Conservation (phyloP, 805 yeast species). For the Candida germanica region DNA sequence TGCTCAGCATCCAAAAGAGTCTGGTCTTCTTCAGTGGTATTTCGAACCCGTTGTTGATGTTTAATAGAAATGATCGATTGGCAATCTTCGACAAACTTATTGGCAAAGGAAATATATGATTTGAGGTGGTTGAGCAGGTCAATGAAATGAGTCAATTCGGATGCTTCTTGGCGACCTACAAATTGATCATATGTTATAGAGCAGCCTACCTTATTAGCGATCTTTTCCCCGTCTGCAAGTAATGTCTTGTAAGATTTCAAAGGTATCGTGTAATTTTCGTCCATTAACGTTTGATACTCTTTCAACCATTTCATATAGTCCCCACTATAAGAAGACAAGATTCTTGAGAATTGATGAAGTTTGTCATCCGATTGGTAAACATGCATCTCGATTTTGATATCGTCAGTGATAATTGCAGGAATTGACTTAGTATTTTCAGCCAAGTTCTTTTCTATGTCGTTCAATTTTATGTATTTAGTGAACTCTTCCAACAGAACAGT, state of each 20-base stretch:
- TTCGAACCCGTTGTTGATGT: constrained; percentile 48
- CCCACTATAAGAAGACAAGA: constrained; percentile 7
- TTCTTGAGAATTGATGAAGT: constrained; percentile 34
- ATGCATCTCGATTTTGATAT: constrained; percentile 41
- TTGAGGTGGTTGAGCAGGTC: constrained; percentile 27
- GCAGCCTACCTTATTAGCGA: constrained; percentile 15
- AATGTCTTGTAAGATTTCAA: constrained; percentile 43
- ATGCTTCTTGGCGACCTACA: not conserved
- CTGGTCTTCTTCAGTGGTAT: constrained; percentile 16
- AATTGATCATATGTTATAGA: constrained; percentile 1
- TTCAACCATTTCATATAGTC: constrained; percentile 49
- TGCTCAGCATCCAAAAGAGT: constrained; percentile 5
- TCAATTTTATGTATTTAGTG: constrained; percentile 21
- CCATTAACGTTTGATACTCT: constrained; percentile 41
- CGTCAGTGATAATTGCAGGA: constrained; percentile 1
- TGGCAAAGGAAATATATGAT: constrained; percentile 43
- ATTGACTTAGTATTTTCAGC: constrained; percentile 3
- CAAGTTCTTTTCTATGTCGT: constrained; percentile 6
- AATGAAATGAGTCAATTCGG: constrained; percentile 9
- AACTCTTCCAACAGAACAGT: constrained; percentile 28
- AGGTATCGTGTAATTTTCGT: constrained; percentile 42
- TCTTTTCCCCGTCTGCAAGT: constrained; percentile 54
- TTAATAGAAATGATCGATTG: constrained; percentile 50
- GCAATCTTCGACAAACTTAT: constrained; percentile 54
- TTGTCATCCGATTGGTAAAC: constrained; percentile 51